Base-by-base conservation (phyloP, 306 rosid species). In the Dryas drummondii region DNA sequence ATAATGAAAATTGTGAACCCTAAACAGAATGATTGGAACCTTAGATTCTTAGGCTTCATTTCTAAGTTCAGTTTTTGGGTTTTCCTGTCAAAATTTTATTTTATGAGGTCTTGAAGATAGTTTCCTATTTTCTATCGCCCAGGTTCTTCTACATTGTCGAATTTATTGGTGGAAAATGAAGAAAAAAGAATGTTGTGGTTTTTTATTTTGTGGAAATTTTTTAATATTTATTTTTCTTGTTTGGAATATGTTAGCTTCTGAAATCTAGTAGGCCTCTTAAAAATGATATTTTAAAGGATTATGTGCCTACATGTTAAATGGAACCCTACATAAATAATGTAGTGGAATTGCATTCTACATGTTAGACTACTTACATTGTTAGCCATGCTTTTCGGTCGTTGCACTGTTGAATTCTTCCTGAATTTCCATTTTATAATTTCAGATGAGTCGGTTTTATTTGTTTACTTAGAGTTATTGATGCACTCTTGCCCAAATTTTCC, bases 391-490 rank as follows among this genome's bases (percentile, higher is more conserved):
- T 12, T 63, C 9, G 49, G 37, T 32, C 37, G 2, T 32, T 40
- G 9, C 22, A 15, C 37, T 32, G 22, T 62, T 60, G 27, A 27
- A 59, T 59, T 59, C 65, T 59, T 59, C 44, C 9, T 5, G 51
- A 11, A 17, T 44, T 4, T 54, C 19, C 27, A 42, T 15, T 45
- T 44, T 16, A 57, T 44, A 72, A 47, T 44, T 41, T 42, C 41
- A 15, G 54, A 41, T 41, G 15, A 41, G 22, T 57, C 37, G 15
- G 22, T 27, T 58, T 4, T 58, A 58, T 58, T 56, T 56, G 14
- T 60, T 68, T 45, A n/a, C 22, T 68, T 69, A 9, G 14, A 52
- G 70, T 70, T 22, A 12, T 27, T 68, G 42, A 56, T 68, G 78
- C 61, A 42, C 63, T 27, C 55, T 59, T 58, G 68, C 67, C 27